Evolutionary conservation across 2,329 filamentous ascomycete genomes (phyloP).

Genomic region (Fusarium haematococcum): DNA sequence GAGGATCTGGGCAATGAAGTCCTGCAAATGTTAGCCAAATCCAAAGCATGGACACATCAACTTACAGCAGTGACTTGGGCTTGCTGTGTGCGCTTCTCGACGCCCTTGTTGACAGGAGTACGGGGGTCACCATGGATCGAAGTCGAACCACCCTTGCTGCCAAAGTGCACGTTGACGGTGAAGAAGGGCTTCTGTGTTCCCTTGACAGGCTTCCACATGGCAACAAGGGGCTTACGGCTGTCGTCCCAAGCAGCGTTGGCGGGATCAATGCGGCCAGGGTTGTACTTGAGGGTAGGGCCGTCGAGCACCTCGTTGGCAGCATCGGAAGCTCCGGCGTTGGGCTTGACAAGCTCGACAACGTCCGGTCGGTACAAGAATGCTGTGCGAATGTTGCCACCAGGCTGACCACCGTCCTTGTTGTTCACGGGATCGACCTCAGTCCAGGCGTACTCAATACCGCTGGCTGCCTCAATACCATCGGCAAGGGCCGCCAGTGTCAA

Average conservation of each 20-base stretch:
- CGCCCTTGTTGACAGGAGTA: conserved; percentile 74
- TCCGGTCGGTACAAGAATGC: conserved; percentile 77
- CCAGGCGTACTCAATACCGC: conserved; percentile 68
- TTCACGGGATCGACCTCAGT: conserved; percentile 70
- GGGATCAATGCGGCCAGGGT: conserved; percentile 77
- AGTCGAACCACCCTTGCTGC: conserved; percentile 74
- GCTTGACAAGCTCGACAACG: conserved; percentile 68
- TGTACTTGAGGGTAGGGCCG: conserved; percentile 69
- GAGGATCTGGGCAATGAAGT: conserved; percentile 70
- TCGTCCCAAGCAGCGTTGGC: conserved; percentile 67
- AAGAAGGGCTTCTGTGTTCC: conserved; percentile 68
- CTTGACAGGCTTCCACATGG: conserved; percentile 71
- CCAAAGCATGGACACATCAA: conserved; percentile 15
- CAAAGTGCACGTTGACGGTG: conserved; percentile 78
- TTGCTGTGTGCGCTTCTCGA: conserved; percentile 68
- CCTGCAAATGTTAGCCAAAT: conserved; percentile 41
- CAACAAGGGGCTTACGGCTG: conserved; percentile 75
- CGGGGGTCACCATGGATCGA: conserved; percentile 73
- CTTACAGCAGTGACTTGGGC: conserved; percentile 68
- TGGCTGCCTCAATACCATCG: conserved; percentile 61
- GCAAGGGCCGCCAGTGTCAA: conserved; percentile 68
- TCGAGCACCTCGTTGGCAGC: conserved; percentile 69
- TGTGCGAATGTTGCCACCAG: conserved; percentile 78
- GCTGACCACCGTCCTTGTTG: conserved; percentile 72
- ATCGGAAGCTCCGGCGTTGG: conserved; percentile 65